Evolutionary conservation across 2,329 filamentous ascomycete species (phyloP), one percentile per base, ranked within the genome.

Genomic region (Xylariaceae sp.): DNA sequence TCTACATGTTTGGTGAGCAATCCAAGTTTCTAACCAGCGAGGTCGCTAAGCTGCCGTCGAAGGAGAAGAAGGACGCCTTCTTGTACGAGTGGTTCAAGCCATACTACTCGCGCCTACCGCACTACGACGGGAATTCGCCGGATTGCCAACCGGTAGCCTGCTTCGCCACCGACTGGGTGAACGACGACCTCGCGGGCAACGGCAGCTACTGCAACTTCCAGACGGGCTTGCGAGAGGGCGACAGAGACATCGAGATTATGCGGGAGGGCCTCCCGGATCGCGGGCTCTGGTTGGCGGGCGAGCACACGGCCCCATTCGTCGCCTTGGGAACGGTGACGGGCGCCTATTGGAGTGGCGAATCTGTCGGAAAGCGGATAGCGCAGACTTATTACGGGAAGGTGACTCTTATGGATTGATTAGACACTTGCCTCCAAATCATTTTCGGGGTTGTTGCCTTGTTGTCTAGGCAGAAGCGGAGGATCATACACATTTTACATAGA

Each of bases 301-400:
- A 95, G 64, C 88, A 95, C 64, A 94, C 88, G 15, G 83, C 87
- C 38, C 88, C 89, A 4, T 94, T 95, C 66, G 81, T 94, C 18
- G 88, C 85, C 9, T 62, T 96, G 45, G 90, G 89, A 0, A 96
- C 89, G 4, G 85, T 83, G 9, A 94, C 88, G 1, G 90, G 90
- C 1, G 90, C 90, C 9, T 96, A 88, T 60, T 94, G 87, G 87
- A 88, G 85, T 59, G 89, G 89, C 1, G 87, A 94, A 66, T 75
- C 73, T 14, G 85, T 88, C 23, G 88, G 74, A 1, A 73, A 69
- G 59, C 75, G 80, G 55, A 76, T 88, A 41, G 65, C 68, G 1
- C 68, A 72, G 53, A 68, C 63, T 6, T 82, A 81, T 56, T 71
- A 65, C 12, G 41, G 40, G 17, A 47, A 46, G 13, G 30, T 43